Conservation (phyloP, 257 asterid species). For the Mitragyna speciosa region DNA sequence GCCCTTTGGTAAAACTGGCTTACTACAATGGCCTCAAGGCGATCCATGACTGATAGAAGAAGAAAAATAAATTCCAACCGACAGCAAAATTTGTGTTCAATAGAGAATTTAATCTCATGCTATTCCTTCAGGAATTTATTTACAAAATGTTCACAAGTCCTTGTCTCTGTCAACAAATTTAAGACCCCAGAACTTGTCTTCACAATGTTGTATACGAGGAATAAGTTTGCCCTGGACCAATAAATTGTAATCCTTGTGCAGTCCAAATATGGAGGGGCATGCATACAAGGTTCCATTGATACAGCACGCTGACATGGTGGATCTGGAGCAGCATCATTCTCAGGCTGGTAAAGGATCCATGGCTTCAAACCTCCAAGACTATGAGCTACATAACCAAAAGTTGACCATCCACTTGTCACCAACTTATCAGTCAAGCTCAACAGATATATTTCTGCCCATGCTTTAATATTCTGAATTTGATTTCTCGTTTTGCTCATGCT, state of each 20-base stretch:
- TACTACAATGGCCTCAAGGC: background rate
- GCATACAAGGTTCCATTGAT: slow-evolving; percentile 78
- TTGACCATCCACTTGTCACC: slow-evolving; percentile 79
- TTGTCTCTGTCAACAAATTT: slow-evolving; percentile 38
- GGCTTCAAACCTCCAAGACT: slow-evolving; percentile 79
- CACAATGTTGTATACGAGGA: slow-evolving; percentile 67
- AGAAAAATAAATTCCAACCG: background rate
- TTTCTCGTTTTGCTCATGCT: slow-evolving; percentile 52
- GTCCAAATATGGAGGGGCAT: slow-evolving; percentile 60
- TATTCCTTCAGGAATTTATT: background rate
- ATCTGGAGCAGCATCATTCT: slow-evolving; percentile 42
- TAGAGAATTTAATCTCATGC: background rate
- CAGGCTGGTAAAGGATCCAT: slow-evolving; percentile 67
- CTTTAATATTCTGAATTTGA: slow-evolving; percentile 8
- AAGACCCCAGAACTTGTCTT: slow-evolving; percentile 69
- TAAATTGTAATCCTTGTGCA: slow-evolving; percentile 41
- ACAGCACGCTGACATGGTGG: slow-evolving; percentile 52
- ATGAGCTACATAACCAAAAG: slow-evolving; percentile 85
- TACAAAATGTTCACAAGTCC: background rate
- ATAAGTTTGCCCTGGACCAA: slow-evolving; percentile 35
- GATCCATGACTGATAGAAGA: background rate
- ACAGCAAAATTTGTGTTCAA: too few species aligned
- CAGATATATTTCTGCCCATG: background rate
- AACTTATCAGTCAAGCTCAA: slow-evolving; percentile 67
- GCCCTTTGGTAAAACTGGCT: background rate